phyloP scores from a whole-genome alignment of 1,284 basidiomycete species.

The Fomitopsis betulina region DNA sequence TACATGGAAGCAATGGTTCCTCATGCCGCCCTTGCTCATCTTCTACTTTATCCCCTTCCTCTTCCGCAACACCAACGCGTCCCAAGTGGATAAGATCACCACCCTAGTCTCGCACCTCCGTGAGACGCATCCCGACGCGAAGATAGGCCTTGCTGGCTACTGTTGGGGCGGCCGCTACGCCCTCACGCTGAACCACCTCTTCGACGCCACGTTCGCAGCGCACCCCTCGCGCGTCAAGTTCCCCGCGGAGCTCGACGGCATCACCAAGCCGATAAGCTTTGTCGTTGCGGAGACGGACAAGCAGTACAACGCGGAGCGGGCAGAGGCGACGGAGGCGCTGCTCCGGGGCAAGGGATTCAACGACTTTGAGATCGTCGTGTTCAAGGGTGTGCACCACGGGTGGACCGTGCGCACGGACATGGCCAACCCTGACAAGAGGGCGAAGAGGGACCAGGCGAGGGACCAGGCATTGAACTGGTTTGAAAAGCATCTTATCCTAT shows the following conservation, averaged over 20 bases:
- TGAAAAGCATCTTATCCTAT: slow-evolving; percentile 10
- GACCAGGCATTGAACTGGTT: slow-evolving; percentile 19
- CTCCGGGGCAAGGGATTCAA: slow-evolving; percentile 13
- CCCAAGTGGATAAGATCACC: slow-evolving; percentile 14
- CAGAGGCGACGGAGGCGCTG: slow-evolving; percentile 15
- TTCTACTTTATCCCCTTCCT: slow-evolving; percentile 19
- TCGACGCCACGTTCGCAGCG: slow-evolving; percentile 20
- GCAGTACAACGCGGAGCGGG: slow-evolving; percentile 8
- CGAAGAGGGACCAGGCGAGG: slow-evolving; percentile 17
- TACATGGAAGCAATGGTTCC: slow-evolving; percentile 12
- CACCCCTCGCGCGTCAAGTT: slow-evolving; percentile 21
- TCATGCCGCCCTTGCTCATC: slow-evolving; percentile 11
- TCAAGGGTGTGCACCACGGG: slow-evolving; percentile 19
- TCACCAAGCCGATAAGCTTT: slow-evolving; percentile 18
- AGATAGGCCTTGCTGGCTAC: slow-evolving; percentile 21
- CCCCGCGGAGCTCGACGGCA: slow-evolving; percentile 16
- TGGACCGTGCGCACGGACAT: slow-evolving; percentile 18
- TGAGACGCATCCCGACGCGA: slow-evolving; percentile 9
- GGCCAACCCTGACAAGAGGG: slow-evolving; percentile 14
- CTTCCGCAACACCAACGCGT: slow-evolving; percentile 14
- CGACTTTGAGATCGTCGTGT: slow-evolving; percentile 19
- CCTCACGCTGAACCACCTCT: slow-evolving; percentile 18
- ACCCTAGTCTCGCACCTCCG: slow-evolving; percentile 11
- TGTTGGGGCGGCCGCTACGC: slow-evolving; percentile 25
- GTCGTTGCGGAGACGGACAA: slow-evolving; percentile 13